Conservation (phyloP, 1,139 yeast species). For the Citeromyces hawaiiensis region DNA sequence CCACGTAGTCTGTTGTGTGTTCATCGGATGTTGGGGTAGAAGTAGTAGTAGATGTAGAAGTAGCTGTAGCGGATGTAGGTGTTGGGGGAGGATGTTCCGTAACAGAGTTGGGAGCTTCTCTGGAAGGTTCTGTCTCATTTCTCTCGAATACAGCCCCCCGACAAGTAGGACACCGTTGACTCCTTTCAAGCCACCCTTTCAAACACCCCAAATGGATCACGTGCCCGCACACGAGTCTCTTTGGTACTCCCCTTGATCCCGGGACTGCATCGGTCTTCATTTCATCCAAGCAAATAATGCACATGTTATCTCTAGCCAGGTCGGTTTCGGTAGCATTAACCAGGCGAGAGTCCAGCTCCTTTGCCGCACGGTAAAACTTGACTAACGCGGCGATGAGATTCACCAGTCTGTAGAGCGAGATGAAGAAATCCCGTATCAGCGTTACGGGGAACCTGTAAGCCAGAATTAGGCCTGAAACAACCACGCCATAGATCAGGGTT, state of each 20-base stretch:
- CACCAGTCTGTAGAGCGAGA: slow-evolving; percentile 34
- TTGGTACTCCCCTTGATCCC: slow-evolving; percentile 45
- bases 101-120: not conserved
- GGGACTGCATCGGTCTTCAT: slow-evolving; percentile 32
- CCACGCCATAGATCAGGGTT: slow-evolving; percentile 32
- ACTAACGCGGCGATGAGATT: slow-evolving; percentile 38
- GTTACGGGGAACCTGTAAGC: slow-evolving; percentile 49
- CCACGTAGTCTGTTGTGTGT: not conserved
- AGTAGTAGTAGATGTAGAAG: slow-evolving; percentile 3
- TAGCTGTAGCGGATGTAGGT: not conserved
- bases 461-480: slow-evolving; percentile 31
- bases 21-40: slow-evolving; percentile 4
- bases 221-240: slow-evolving; percentile 73
- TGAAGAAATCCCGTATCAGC: slow-evolving; percentile 52
- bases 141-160: slow-evolving; percentile 56
- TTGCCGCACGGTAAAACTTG: slow-evolving; percentile 46
- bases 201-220: slow-evolving; percentile 84
- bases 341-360: slow-evolving; percentile 51
- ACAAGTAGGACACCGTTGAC: slow-evolving; percentile 88
- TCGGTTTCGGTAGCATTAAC: slow-evolving; percentile 50
- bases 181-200: slow-evolving; percentile 86
- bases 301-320: slow-evolving; percentile 43
- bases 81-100: not conserved
- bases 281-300: slow-evolving; percentile 80
- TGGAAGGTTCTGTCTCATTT: not conserved